Base-by-base conservation (phyloP, 768 basidiomycete species). In the Nidula microcarpa region DNA sequence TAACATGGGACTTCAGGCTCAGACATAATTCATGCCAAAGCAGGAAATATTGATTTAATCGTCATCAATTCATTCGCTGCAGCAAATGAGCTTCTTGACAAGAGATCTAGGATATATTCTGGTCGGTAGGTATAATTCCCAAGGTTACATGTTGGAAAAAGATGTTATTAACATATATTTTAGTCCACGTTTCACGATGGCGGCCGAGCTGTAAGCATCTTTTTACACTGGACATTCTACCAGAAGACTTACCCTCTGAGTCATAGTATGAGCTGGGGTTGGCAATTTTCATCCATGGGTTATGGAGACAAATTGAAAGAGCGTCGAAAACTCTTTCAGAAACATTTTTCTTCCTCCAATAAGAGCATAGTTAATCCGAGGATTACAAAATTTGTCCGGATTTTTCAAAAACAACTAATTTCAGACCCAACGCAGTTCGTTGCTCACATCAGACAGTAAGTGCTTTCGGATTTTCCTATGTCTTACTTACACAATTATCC, bases 1-100 rank as follows among this genome's bases (percentile, higher is more conserved):
- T n/a, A 46, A n/a, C 23, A 30, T 30, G 23, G 23, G 23, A 30
- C 23, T 30, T 30, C 23, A 57, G 44, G 43, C 7, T 50, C 52
- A 6, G 51, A 56, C 47, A 47, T 49, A 16, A 36, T 58, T 18
- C 55, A 54, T 37, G 37, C 53, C 8, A 49, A 52, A 9, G 41
- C 49, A 13, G 46, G 43, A 6, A 55, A 55, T 10, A 51, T 34
- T 23, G 34, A 50, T 18, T 32, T 60, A 7, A 47, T 60, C 33
- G 47, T 60, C 14, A 23, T 60, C 8, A 60, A 60, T 44, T 55
- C 58, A 16, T 17, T 48, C 13, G 48, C 50, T n/a, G 53, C 56
- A 6, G 53, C 53, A 4, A 53, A 45, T 32, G 55, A 54, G 6
- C 47, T 60, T 1, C 32, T 60, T 4, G 58, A 60, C 5, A 54